Percentiles rank a stretch among this genome's conserved stretches.
Conservation (phyloP, 768 basidiomycete genomes). For the Imleria badia region DNA sequence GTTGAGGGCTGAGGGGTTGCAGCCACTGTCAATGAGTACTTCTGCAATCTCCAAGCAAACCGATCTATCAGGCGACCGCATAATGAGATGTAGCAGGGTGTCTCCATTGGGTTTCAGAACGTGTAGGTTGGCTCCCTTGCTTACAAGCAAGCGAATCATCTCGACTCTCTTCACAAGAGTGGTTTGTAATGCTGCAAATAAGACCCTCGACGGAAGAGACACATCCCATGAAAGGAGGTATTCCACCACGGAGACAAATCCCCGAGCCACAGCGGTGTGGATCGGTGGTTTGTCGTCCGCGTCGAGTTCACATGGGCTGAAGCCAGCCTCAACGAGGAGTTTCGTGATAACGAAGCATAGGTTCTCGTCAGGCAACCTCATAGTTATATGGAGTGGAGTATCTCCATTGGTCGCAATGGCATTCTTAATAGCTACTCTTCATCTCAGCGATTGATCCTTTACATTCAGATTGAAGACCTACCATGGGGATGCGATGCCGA, state of each 20-base stretch:
- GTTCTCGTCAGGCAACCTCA: constrained; percentile 2
- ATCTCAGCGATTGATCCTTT: not conserved
- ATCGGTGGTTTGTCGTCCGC: constrained; percentile 1
- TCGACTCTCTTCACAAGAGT: not conserved
- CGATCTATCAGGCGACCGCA: not conserved
- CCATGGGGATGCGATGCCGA: not conserved
- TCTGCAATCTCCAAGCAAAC: not conserved
- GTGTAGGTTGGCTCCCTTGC: not conserved
- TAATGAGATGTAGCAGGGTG: not conserved
- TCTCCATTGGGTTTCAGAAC: not conserved
- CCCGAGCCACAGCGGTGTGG: not conserved
- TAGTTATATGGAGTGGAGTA: constrained; percentile 3
- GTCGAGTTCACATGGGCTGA: not conserved
- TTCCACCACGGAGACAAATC: not conserved
- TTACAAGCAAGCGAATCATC: constrained; percentile 2
- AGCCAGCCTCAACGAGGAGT: constrained; percentile 2
- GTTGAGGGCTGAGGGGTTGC: not conserved
- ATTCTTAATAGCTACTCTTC: not conserved
- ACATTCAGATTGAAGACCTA: not conserved
- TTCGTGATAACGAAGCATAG: not conserved
- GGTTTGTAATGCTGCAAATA: not conserved
- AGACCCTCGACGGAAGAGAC: not conserved
- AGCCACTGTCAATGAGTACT: not conserved
- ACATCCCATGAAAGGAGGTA: not conserved
- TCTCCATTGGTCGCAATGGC: constrained; percentile 2